These are phyloP conservation scores for Didymella segeticola DNA, from an alignment of 2,329 filamentous ascomycete genomes.

Conservation along the genomic window DNA sequence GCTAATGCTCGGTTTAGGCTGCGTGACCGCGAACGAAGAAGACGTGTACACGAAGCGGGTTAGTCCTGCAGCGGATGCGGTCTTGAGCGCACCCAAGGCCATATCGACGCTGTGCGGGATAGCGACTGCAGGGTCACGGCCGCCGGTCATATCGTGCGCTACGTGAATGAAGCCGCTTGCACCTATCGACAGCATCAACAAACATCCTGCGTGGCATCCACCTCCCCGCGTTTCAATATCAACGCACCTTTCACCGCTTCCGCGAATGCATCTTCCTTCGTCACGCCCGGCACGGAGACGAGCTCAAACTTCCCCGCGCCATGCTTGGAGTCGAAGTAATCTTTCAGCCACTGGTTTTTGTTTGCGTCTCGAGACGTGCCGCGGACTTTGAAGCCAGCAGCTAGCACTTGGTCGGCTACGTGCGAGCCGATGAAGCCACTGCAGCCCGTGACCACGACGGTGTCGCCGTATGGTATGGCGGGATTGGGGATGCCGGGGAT, in stretches of 20 bases:
- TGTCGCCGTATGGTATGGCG: conserved; percentile 31
- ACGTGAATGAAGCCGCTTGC: conserved; percentile 55
- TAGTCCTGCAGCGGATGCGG: conserved; percentile 41
- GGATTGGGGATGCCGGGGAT: conserved; percentile 24
- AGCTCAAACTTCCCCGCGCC: conserved; percentile 34
- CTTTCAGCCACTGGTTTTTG: conserved; percentile 40
- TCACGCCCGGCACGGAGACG: conserved; percentile 40
- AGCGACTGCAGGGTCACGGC: conserved; percentile 45
- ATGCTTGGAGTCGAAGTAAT: conserved; percentile 38
- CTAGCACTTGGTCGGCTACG: conserved; percentile 40
- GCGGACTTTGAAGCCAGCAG: conserved; percentile 44
- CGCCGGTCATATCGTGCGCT: conserved; percentile 52
- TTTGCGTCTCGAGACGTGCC: conserved; percentile 41
- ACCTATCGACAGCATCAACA: conserved; percentile 15
- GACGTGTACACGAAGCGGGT: conserved; percentile 56
- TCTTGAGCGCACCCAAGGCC: conserved; percentile 50
- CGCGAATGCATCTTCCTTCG: conserved; percentile 33
- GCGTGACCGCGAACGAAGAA: conserved; percentile 47
- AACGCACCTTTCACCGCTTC: conserved; percentile 34
- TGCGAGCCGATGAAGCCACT: conserved; percentile 47
- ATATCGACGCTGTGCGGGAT: conserved; percentile 51
- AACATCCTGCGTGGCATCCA: too few relatives aligned
- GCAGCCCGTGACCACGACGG: conserved; percentile 45
- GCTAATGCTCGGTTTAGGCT: conserved; percentile 43
- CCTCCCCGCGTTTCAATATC: neutral